Percentiles rank a stretch among this genome's conserved stretches.
Evolutionary conservation across 106 monocot species (phyloP).

Genomic region (Alisma plantagoaquatica): DNA sequence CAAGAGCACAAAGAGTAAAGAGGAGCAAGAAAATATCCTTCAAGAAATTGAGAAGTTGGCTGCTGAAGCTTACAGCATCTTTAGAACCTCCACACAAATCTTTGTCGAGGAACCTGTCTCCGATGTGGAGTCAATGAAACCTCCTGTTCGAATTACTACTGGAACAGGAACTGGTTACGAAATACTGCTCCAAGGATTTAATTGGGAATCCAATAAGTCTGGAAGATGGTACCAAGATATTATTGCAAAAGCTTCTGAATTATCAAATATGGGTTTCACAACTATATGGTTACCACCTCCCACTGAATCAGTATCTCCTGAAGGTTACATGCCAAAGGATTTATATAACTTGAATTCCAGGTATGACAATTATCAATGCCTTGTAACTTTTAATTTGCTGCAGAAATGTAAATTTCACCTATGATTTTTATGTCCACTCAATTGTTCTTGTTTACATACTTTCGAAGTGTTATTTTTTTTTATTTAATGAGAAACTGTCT

Average conservation of each 20-base stretch:
- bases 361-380: no score
- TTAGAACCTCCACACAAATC: constrained; percentile 45
- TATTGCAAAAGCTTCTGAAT: constrained; percentile 40
- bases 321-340: constrained; percentile 99
- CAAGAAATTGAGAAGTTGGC: constrained; percentile 95
- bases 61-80: constrained; percentile 92
- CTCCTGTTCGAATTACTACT: constrained; percentile 32
- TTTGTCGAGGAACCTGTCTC: constrained; percentile 39
- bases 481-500: no score
- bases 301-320: constrained; percentile 96
- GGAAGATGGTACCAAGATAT: constrained; percentile 85
- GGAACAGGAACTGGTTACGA: constrained; percentile 91
- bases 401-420: no score
- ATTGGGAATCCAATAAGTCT: constrained; percentile 95
- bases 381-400: no score
- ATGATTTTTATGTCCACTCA: no score
- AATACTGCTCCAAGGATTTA: constrained; percentile 92
- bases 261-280: constrained; percentile 74
- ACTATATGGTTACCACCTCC: constrained; percentile 88
- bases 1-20: constrained; percentile 48
- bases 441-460: no score
- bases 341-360: constrained; percentile 96
- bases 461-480: no score
- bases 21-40: constrained; percentile 67
- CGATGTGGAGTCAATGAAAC: constrained; percentile 17